Conservation (phyloP, 2,329 filamentous ascomycete species). For the Trichoderma breve region DNA sequence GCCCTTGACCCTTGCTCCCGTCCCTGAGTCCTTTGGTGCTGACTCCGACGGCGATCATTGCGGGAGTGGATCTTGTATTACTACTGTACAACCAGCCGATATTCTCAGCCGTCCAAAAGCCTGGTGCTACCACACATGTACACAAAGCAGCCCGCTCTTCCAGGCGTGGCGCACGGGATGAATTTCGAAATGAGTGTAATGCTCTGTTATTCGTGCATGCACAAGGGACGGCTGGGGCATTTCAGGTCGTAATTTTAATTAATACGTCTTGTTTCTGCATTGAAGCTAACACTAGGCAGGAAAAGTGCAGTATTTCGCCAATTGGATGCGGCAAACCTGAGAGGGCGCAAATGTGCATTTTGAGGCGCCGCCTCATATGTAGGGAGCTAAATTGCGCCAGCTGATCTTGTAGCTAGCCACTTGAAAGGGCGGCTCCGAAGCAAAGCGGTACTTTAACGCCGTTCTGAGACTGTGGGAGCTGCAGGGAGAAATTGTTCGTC, state of each 20-base stretch:
- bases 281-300: neutral
- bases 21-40: neutral
- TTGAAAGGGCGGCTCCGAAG: neutral
- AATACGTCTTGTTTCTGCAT: neutral
- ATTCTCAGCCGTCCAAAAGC: neutral
- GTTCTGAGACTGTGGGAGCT: neutral
- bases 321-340: neutral
- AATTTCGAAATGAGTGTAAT: neutral
- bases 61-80: neutral
- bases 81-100: neutral
- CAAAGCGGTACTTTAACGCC: neutral
- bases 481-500: neutral
- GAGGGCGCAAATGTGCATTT: conserved; percentile 1
- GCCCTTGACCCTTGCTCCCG: neutral
- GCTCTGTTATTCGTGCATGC: neutral
- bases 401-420: neutral
- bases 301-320: neutral
- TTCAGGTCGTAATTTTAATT: neutral
- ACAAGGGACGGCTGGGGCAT: neutral
- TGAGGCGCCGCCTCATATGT: neutral
- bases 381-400: neutral
- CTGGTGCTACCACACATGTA: neutral
- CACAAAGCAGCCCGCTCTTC: neutral
- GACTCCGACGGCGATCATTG: neutral
- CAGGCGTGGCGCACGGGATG: neutral